Base-by-base conservation (phyloP, 2,329 filamentous ascomycete genomes). In the Apiospora rasikravindrae region DNA sequence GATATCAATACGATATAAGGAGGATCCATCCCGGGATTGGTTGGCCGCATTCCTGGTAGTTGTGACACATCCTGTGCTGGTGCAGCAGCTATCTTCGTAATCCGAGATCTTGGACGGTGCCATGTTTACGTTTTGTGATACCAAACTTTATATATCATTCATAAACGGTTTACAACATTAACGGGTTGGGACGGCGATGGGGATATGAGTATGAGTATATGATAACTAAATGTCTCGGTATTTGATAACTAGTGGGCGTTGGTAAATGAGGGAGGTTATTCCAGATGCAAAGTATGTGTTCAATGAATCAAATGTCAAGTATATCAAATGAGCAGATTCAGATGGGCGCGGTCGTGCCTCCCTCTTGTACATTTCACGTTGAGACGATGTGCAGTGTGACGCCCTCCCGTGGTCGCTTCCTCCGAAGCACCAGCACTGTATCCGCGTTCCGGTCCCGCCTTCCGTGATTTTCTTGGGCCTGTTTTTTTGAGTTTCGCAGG, bases 1-100 rank as follows among this genome's bases (percentile, higher is more conserved):
- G 53, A 81, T 80, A 70, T 82, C 80, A 73, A 82, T 81, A 51
- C 81, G 77, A 75, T 79, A 82, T 40, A 82, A 77, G 1, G 77
- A 78, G 22, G 73, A 69, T 44, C 74, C 72, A 24, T 73, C 70
- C 37, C 24, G 22, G 13, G 47, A 22, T 22, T 29, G 44, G 22
- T 42, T 29, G 1, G 69, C 67, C 29, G 67, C 37, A 14, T 14
- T 47, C 10, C 49, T 61, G 33, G 70, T 22, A 5, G 70, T 19
- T 4, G 26, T 24, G 16, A 71, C 51, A 49, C 71, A 37, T 57
- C 66, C 70, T 26, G 71, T 70, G 29, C 69, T 70, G 29, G 68
- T 71, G 57, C 73, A 73, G 72, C 73, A 69, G 47, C 70, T 69
- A 26, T 51, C 68, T 16, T 47, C 68, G 7, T 29, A 49, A 71